These are phyloP conservation scores for Hyphopichia burtonii DNA, from an alignment of 1,139 yeast genomes.

Conservation along the genomic window DNA sequence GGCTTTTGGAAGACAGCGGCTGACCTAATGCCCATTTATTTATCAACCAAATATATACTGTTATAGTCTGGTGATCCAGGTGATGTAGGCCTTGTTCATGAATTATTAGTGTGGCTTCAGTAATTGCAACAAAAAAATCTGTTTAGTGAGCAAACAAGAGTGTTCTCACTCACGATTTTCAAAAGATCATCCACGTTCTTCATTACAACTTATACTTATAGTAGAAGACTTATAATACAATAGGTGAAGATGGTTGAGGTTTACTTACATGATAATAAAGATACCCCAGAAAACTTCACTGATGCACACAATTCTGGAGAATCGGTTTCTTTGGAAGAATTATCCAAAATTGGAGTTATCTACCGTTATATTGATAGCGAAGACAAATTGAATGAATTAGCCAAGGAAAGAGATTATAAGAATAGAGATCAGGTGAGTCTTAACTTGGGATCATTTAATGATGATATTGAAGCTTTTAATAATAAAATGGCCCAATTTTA, in stretches of 20 bases:
- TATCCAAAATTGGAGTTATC: slow-evolving; percentile 66
- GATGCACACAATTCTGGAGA: slow-evolving; percentile 73
- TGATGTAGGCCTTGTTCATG: no score
- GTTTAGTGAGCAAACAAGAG: no score
- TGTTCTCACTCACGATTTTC: no score
- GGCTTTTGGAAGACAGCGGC: no score
- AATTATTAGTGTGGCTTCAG: no score
- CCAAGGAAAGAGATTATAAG: slow-evolving; percentile 68
- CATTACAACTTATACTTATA: no score
- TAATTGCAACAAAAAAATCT: no score
- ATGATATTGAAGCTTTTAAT: slow-evolving; percentile 58
- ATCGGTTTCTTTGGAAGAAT: slow-evolving; percentile 47
- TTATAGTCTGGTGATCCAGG: no score
- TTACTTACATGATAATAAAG: slow-evolving; percentile 72
- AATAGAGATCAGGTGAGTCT: slow-evolving; percentile 75
- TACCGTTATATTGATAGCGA: slow-evolving; percentile 54
- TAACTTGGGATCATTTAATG: slow-evolving; percentile 60
- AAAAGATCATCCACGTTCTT: no score
- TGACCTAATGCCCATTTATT: no score
- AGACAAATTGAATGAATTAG: slow-evolving; percentile 65
- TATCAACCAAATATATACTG: no score
- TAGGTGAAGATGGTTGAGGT: slow-evolving; percentile 48
- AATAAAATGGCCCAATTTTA: slow-evolving; percentile 70
- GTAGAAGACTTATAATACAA: no score
- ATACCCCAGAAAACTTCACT: slow-evolving; percentile 62